These are phyloP conservation scores for Tylopilus sp. DNA, from an alignment of 768 basidiomycete species.

Conservation along the genomic window DNA sequence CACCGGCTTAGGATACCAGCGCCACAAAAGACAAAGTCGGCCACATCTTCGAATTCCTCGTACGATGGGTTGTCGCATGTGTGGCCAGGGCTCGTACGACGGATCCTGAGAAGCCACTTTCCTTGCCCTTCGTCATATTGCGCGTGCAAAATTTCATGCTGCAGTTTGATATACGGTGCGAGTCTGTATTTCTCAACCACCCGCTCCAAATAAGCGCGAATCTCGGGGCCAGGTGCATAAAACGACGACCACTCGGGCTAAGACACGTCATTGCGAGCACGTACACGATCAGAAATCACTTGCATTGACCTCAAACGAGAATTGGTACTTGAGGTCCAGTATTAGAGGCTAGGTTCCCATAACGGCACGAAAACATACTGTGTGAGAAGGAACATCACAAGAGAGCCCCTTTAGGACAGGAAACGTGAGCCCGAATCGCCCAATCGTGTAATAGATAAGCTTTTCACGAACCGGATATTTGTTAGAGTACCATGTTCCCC, in stretches of 20 bases:
- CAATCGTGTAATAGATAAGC: background rate
- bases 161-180: slow-evolving; percentile 48
- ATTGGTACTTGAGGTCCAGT: slow-evolving; percentile 44
- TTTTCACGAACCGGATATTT: slow-evolving; percentile 43
- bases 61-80: slow-evolving; percentile 20
- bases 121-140: slow-evolving; percentile 46
- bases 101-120: slow-evolving; percentile 55
- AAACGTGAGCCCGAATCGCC: background rate
- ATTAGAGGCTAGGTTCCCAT: background rate
- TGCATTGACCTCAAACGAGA: slow-evolving; percentile 54
- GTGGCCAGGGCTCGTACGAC: slow-evolving; percentile 24
- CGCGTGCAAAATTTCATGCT: slow-evolving; percentile 52
- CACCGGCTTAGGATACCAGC: slow-evolving; percentile 52
- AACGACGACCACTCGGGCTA: slow-evolving; percentile 60
- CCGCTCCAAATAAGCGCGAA: slow-evolving; percentile 48
- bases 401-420: slow-evolving; percentile 43
- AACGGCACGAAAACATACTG: slow-evolving; percentile 32
- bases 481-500: slow-evolving; percentile 61
- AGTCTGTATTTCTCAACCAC: slow-evolving; percentile 58
- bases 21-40: slow-evolving; percentile 57
- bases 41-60: slow-evolving; percentile 49
- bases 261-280: background rate
- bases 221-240: slow-evolving; percentile 59
- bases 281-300: background rate
- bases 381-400: slow-evolving; percentile 61